Percentiles rank a stretch among this genome's conserved stretches.
Evolutionary conservation across 306 rosid genomes (phyloP).

Genomic region (Cicer chorassanicum): DNA sequence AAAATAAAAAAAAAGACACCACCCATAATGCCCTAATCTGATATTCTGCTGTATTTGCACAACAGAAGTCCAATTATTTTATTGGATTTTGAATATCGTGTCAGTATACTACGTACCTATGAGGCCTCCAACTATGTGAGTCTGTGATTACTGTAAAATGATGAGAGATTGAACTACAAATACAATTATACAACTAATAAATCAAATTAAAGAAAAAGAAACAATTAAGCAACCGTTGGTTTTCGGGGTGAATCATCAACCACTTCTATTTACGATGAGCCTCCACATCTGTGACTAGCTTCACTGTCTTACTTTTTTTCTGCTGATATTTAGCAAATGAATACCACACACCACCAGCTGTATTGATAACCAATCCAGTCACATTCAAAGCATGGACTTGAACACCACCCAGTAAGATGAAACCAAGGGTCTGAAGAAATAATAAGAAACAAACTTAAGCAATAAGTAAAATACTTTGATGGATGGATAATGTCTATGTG

Average conservation of each 20-base stretch:
- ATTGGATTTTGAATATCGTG: constrained; percentile 29
- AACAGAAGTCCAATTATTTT: not conserved
- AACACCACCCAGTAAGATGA: constrained; percentile 82
- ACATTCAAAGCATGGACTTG: constrained; percentile 85
- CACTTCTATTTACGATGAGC: constrained; percentile 65
- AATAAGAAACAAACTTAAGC: constrained; percentile 25
- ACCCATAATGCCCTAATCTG: not conserved
- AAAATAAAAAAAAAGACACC: constrained; percentile 2
- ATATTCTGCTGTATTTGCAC: constrained; percentile 16
- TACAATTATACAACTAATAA: not conserved
- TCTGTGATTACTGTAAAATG: constrained; percentile 32
- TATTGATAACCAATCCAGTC: constrained; percentile 85
- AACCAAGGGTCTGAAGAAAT: constrained; percentile 80
- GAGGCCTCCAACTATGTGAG: constrained; percentile 37
- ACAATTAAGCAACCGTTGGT: constrained; percentile 41
- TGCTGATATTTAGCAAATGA: constrained; percentile 86
- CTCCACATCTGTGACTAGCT: constrained; percentile 58
- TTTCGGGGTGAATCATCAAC: constrained; percentile 28
- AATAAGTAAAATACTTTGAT: constrained; percentile 15
- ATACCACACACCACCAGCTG: constrained; percentile 95
- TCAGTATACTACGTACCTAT: constrained; percentile 9
- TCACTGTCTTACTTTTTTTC: constrained; percentile 65
- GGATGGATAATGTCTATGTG: not conserved
- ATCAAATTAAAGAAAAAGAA: constrained; percentile 24
- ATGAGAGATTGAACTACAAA: not conserved